These are phyloP conservation scores for Calonectria pteridis DNA, from an alignment of 2,329 filamentous ascomycete genomes.

Conservation along the genomic window DNA sequence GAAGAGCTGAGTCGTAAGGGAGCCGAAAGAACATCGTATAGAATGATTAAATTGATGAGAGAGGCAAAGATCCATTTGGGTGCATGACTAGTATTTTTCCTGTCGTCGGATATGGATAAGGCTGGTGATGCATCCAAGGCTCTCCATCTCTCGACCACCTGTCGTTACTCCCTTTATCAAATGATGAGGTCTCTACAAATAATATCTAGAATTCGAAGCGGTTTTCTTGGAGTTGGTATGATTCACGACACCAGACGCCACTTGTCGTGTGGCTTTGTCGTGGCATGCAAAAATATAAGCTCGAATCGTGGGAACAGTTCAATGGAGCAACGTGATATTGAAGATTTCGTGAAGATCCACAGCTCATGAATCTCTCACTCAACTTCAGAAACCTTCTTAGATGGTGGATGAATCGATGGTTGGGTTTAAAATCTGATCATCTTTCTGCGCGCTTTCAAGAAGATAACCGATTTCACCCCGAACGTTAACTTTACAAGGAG, in stretches of 20 bases:
- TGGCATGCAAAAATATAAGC: neutral
- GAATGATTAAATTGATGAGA: neutral
- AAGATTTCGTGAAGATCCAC: neutral
- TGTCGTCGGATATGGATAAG: neutral
- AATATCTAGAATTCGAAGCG: neutral
- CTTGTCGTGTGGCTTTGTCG: neutral
- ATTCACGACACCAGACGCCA: neutral
- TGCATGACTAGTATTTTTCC: neutral
- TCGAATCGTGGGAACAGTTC: neutral
- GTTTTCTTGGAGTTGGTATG: neutral
- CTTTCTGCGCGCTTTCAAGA: neutral
- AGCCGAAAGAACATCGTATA: neutral
- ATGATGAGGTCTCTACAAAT: neutral
- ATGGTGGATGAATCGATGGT: neutral
- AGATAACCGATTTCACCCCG: neutral
- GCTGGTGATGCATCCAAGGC: too few species aligned
- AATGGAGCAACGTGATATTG: neutral
- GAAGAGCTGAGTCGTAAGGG: neutral
- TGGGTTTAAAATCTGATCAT: neutral
- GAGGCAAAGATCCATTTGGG: neutral
- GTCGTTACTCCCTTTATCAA: neutral
- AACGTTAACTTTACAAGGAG: neutral
- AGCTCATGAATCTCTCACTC: neutral
- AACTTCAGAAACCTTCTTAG: neutral
- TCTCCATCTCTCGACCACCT: neutral